Evolutionary conservation across 257 asterid species (phyloP), one percentile per base, ranked within the genome.

Genomic region (Capsicum baccatum): DNA sequence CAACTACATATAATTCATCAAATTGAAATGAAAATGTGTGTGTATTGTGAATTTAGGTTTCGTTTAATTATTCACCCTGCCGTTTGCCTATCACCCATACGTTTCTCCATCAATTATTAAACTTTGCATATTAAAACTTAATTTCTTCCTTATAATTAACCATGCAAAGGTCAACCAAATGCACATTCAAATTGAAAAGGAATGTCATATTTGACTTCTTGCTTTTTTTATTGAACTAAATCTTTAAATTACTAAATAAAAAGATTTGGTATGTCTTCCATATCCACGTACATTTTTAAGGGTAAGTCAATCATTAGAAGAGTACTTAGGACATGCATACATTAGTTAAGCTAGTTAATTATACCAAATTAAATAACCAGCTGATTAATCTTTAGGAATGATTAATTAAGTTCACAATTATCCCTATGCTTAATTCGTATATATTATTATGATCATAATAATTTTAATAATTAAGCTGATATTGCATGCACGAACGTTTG

Each of bases 241-340:
- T 48, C 16, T n/a, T 73, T 48, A 73, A 73, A 73, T n/a, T 73
- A 48, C 60, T 50, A 48, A 74, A 50, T 21, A 74, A 74, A 74
- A 21, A 21, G 62, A 76, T 19, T 21, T 76, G 63, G 52, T 74
- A 15, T 74, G 6, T 21, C 13, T 15, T 50, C 14, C 63, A 76
- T 50, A 74, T 69, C 0, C 79, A 69, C 33, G 42, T 16, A 1
- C 26, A 69, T 0, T 39, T 37, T 39, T 16, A 42, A 39, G 2
- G 79, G 14, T 39, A 39, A 69, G 14, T 0, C 15, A 69, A 39
- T 67, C 14, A 67, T 66, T 33, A 66, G 47, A 66, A 66, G 73
- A 66, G 73, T 66, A 33, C 73, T 66, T 33, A 35, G n/a, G 33
- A 67, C 74, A 67, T 7, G 3, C 37, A 19, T 62, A 19, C 71